These are phyloP conservation scores for Didymella keratinophila DNA, from an alignment of 2,329 filamentous ascomycete species.

Conservation along the genomic window DNA sequence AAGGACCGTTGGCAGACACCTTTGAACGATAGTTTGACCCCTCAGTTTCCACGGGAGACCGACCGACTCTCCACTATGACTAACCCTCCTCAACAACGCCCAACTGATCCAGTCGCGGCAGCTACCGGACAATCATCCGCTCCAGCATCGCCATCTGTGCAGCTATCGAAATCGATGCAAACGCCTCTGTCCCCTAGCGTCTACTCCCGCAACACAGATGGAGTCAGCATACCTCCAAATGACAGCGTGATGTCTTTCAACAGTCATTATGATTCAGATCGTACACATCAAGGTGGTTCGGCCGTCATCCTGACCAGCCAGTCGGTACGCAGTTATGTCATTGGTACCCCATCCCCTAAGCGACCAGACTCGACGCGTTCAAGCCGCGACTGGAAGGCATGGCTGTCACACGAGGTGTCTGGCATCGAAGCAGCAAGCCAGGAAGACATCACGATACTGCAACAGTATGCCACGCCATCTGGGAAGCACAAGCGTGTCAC, in stretches of 20 bases:
- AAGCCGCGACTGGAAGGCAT: conserved; percentile 57
- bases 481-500: conserved; percentile 29
- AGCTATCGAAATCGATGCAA: conserved; percentile 17
- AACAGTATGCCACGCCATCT: conserved; percentile 28
- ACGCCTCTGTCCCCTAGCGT: conserved; percentile 56
- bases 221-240: conserved; percentile 46
- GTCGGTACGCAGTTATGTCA: conserved; percentile 54
- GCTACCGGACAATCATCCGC: not conserved
- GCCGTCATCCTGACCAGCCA: conserved; percentile 55
- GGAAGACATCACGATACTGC: conserved; percentile 41
- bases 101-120: not conserved
- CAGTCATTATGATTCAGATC: conserved; percentile 12
- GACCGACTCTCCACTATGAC: conserved; percentile 30
- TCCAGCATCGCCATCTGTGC: conserved; percentile 21
- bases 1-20: conserved; percentile 54
- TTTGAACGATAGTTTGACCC: conserved; percentile 46
- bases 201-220: conserved; percentile 56
- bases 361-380: conserved; percentile 35
- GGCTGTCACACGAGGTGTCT: conserved; percentile 56
- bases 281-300: conserved; percentile 39
- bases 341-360: conserved; percentile 43
- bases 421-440: conserved; percentile 43
- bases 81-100: conserved; percentile 12
- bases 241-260: conserved; percentile 46
- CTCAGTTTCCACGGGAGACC: conserved; percentile 41